These are phyloP conservation scores for Apophysomyces sp. DNA, from an alignment of 371 early-diverging fungal genomes.

Conservation along the genomic window DNA sequence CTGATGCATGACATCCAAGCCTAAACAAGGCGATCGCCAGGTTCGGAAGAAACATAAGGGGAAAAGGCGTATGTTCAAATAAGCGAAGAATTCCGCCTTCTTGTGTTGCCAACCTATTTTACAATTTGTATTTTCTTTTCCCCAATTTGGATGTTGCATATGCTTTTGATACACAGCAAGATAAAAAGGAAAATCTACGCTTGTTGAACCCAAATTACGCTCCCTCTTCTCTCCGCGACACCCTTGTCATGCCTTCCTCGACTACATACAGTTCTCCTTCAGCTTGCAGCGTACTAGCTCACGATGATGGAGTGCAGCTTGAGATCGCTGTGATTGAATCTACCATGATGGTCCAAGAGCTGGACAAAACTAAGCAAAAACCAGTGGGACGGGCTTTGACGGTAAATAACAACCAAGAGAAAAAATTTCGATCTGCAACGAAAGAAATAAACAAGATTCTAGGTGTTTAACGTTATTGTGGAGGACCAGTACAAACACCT, in stretches of 20 bases:
- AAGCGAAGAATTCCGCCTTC: neutral
- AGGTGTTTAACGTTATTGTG: constrained; percentile 60
- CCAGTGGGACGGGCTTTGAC: constrained; percentile 26
- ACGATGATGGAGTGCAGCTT: constrained; percentile 11
- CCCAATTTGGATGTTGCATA: neutral
- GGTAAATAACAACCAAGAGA: constrained; percentile 7
- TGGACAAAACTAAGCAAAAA: constrained; percentile 17
- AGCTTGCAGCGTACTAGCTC: constrained; percentile 5
- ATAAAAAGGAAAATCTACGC: neutral
- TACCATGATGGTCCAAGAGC: constrained; percentile 25
- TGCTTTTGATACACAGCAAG: neutral
- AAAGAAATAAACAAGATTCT: constrained; percentile 1
- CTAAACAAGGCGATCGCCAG: neutral
- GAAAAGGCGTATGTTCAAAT: neutral
- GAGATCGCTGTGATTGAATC: constrained; percentile 37
- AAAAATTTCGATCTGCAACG: neutral
- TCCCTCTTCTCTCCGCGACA: neutral
- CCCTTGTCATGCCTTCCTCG: neutral
- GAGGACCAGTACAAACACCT: constrained; percentile 49
- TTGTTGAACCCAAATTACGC: neutral
- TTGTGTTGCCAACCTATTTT: neutral
- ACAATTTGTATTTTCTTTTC: neutral
- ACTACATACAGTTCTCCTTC: neutral
- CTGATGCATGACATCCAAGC: neutral
- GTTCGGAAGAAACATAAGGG: neutral